Evolutionary conservation across 768 basidiomycete genomes (phyloP), one percentile per base, ranked within the genome.

Genomic region (Mycena albidolilacea): DNA sequence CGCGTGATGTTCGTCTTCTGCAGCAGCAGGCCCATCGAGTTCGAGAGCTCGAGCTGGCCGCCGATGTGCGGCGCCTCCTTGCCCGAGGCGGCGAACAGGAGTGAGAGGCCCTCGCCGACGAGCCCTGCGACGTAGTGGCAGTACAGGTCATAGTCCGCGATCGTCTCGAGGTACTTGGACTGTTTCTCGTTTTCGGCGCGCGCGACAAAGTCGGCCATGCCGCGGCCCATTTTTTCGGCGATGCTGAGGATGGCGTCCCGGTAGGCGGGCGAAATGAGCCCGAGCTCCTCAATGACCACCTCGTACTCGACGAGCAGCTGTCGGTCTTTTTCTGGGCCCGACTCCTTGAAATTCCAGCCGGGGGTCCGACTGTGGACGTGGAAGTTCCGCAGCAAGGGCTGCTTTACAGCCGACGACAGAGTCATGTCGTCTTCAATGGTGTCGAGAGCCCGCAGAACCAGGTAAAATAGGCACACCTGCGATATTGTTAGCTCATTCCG

Each of bases 361-460:
- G 94, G 91, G 5, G 91, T 90, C 30, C 93, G 84, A 6, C 94
- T 92, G 77, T 93, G 90, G 77, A 90, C 81, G 84, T 97, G 93
- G 83, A 98, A 97, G 0, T 90, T 83, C 11, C 95, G 91, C 43
- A 99, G 87, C 38, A 98, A 78, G 3, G 95, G 93, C 66, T 96
- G 95, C 80, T 99, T 99, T 77, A 92, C 81, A 19, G 90, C 85
- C 81, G 96, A 95, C 0, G 95, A 88, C 69, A 99, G 90, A 0
- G 96, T 95, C 97, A 98, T 98, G 84, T 99, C 97, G 82, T 99
- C 97, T 82, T 99, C 97, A 74, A 99, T 90, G 5, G 97, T 99
- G 81, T 99, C 97, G n/a, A 98, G 86, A 7, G 91, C 98, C 23
- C 97, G 91, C 7, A 99, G 88, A 7, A 97, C 94, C 54, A 99